Evolutionary conservation across 192 early-diverging fungal genomes (phyloP).

Genomic region (Coemansia reversa): DNA sequence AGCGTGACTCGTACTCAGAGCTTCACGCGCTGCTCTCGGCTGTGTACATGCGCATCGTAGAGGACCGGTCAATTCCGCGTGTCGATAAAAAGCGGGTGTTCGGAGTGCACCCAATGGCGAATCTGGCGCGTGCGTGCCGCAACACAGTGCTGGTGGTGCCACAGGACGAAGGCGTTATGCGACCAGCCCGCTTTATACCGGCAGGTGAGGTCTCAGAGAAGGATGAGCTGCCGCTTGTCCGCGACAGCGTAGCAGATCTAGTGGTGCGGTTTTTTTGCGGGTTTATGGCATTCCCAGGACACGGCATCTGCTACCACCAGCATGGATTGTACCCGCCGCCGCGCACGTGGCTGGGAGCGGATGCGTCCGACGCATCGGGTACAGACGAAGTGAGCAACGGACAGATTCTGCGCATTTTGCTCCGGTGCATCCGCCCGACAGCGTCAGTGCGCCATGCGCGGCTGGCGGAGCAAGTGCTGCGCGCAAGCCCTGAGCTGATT

Average conservation of each 20-base stretch:
- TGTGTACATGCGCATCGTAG: constrained; percentile 31
- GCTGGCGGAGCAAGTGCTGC: constrained; percentile 37
- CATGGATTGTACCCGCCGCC: constrained; percentile 47
- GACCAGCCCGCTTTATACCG: constrained; percentile 23
- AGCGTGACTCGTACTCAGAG: constrained; percentile 44
- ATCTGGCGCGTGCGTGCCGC: constrained; percentile 25
- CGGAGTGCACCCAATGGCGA: constrained; percentile 27
- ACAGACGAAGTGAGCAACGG: constrained; percentile 44
- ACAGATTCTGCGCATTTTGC: constrained; percentile 46
- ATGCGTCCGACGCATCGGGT: neutral
- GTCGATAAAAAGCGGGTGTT: constrained; percentile 39
- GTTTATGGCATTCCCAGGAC: constrained; percentile 46
- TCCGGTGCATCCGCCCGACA: constrained; percentile 28
- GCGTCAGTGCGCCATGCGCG: constrained; percentile 27
- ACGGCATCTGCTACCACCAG: constrained; percentile 50
- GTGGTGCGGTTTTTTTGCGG: constrained; percentile 43
- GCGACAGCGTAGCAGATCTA: constrained; percentile 35
- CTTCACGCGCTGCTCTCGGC: constrained; percentile 28
- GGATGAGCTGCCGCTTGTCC: neutral
- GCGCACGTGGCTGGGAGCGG: constrained; percentile 2
- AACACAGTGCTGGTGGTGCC: constrained; percentile 14
- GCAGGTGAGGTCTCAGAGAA: neutral
- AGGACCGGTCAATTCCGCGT: constrained; percentile 18
- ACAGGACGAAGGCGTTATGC: constrained; percentile 16
- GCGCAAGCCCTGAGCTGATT: constrained; percentile 46